These are phyloP conservation scores for Colletotrichum agaves DNA, from an alignment of 2,329 filamentous ascomycete species.

Conservation along the genomic window DNA sequence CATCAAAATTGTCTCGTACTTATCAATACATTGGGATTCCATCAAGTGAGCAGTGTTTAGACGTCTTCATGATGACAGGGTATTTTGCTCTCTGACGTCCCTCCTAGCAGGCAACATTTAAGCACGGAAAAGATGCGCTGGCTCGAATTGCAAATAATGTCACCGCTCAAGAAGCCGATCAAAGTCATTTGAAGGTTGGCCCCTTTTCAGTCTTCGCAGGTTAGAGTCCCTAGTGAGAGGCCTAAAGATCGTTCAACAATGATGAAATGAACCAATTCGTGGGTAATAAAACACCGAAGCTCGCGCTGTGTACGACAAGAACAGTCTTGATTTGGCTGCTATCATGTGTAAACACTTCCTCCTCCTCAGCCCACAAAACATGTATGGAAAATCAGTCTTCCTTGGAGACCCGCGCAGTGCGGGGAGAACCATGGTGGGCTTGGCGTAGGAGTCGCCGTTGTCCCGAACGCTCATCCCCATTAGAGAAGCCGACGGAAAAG, in stretches of 20 bases:
- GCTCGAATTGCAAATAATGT: too few relatives aligned
- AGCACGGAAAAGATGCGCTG: too few relatives aligned
- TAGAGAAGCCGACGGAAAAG: conserved; percentile 16
- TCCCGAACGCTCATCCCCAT: background rate
- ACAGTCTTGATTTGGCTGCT: conserved; percentile 19
- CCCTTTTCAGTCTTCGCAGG: background rate
- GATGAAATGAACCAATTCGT: background rate
- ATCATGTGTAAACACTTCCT: conserved; percentile 6
- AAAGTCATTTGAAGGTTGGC: too few relatives aligned
- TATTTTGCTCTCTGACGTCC: too few relatives aligned
- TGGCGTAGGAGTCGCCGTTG: conserved; percentile 3
- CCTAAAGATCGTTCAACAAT: background rate
- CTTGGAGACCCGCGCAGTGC: conserved; percentile 3
- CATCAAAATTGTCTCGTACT: conserved; percentile 34
- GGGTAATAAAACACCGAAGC: background rate
- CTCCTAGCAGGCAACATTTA: too few relatives aligned
- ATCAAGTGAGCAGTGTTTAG: background rate
- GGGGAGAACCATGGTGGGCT: background rate
- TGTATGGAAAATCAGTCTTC: conserved; percentile 33
- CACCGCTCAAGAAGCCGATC: too few relatives aligned
- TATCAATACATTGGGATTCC: conserved; percentile 23
- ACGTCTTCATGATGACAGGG: too few relatives aligned
- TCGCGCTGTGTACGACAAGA: background rate
- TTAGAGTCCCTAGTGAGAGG: background rate
- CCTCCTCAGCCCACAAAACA: conserved; percentile 24